Conservation (phyloP, 768 basidiomycete species). For the Pisolithus orientalis region DNA sequence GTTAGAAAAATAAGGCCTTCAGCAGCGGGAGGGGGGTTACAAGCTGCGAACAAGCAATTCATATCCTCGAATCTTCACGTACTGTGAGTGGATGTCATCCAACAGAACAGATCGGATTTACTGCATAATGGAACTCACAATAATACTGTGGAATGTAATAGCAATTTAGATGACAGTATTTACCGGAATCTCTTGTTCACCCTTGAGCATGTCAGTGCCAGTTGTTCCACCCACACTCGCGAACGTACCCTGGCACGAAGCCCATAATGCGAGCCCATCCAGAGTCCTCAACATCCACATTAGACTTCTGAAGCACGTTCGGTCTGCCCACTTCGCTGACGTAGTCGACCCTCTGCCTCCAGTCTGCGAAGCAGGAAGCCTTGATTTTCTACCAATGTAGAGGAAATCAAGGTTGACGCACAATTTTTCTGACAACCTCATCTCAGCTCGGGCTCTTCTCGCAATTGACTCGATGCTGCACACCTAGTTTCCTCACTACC, state of each 20-base stretch:
- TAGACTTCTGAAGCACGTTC: conserved; percentile 42
- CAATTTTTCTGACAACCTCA: conserved; percentile 41
- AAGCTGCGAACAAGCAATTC: conserved; percentile 14
- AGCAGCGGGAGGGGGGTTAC: conserved; percentile 43
- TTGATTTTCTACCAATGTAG: neutral
- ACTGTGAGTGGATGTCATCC: neutral
- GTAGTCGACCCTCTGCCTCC: conserved; percentile 28
- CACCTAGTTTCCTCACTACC: conserved; percentile 45
- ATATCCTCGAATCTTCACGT: conserved; percentile 30
- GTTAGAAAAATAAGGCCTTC: conserved; percentile 54
- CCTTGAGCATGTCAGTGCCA: no score
- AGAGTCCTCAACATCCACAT: conserved; percentile 32
- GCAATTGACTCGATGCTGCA: conserved; percentile 56
- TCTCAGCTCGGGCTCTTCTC: conserved; percentile 54
- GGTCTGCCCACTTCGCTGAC: conserved; percentile 43
- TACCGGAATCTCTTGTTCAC: conserved; percentile 22
- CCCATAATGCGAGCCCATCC: conserved; percentile 49
- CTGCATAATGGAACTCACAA: conserved; percentile 54
- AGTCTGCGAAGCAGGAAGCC: conserved; percentile 17
- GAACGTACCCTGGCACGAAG: conserved; percentile 35
- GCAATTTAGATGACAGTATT: conserved; percentile 26
- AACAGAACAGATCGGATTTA: conserved; percentile 22
- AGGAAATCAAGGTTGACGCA: conserved; percentile 16
- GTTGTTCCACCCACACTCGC: no score
- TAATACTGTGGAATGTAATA: conserved; percentile 43